Evolutionary conservation across 2,329 filamentous ascomycete genomes (phyloP).

Genomic region (Fusarium subglutinans): DNA sequence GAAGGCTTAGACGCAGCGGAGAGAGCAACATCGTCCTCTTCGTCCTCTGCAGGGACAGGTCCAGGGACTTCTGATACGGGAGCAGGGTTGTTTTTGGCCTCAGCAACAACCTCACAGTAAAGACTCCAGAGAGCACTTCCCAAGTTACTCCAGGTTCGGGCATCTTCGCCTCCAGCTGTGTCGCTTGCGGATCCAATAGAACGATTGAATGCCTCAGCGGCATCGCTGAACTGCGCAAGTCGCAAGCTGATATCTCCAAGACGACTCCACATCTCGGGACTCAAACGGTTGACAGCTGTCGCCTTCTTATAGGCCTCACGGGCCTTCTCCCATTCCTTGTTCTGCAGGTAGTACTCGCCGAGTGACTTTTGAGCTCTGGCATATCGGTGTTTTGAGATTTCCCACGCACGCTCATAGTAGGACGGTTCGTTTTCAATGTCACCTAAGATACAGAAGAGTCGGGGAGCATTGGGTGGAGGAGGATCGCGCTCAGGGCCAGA

Average conservation of each 20-base stretch:
- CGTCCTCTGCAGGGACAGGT: conserved; percentile 35
- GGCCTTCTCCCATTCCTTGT: conserved; percentile 73
- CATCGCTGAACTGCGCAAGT: conserved; percentile 78
- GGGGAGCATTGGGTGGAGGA: conserved; percentile 81
- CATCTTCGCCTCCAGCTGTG: conserved; percentile 82
- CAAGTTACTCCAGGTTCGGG: conserved; percentile 94
- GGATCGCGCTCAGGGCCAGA: conserved; percentile 73
- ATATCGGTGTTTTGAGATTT: conserved; percentile 81
- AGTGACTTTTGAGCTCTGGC: conserved; percentile 88
- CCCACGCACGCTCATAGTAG: conserved; percentile 89
- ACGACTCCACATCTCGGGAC: conserved; percentile 86
- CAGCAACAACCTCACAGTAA: conserved; percentile 63
- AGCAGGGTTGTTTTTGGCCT: conserved; percentile 45
- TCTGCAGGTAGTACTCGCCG: conserved; percentile 77
- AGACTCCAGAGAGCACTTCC: conserved; percentile 82
- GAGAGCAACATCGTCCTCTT: conserved; percentile 44
- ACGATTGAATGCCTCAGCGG: conserved; percentile 83
- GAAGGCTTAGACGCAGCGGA: conserved; percentile 30
- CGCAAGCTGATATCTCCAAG: conserved; percentile 89
- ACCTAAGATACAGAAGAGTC: conserved; percentile 91
- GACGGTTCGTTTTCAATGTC: conserved; percentile 80
- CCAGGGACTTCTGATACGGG: conserved; percentile 30
- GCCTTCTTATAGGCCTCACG: conserved; percentile 82
- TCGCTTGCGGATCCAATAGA: conserved; percentile 73
- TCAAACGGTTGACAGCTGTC: conserved; percentile 80